Evolutionary conservation across 805 yeast genomes (phyloP).

Genomic region (Brettanomyces nanus): DNA sequence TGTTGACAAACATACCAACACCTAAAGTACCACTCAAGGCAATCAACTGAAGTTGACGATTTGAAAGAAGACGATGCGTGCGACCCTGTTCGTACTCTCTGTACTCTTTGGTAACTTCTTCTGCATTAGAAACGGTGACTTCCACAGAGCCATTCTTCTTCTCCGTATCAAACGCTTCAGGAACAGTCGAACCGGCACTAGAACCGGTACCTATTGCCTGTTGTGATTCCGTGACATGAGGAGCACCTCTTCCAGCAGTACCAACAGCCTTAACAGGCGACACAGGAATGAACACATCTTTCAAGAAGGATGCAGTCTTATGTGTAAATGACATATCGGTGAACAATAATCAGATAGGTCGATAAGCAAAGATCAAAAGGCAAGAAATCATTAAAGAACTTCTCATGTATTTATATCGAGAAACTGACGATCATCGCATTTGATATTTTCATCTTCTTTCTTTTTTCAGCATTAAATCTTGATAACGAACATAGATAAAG

Average conservation of each 20-base stretch:
- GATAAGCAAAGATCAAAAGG: too few relatives aligned
- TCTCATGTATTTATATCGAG: too few relatives aligned
- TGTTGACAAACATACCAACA: conserved; percentile 32
- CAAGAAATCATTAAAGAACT: too few relatives aligned
- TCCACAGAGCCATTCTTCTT: neutral
- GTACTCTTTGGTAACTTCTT: conserved; percentile 1
- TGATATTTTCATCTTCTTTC: too few relatives aligned
- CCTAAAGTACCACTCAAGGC: conserved; percentile 52
- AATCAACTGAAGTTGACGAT: conserved; percentile 46
- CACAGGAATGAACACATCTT: conserved; percentile 9
- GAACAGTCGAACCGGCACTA: neutral
- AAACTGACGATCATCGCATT: too few relatives aligned
- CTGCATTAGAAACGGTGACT: neutral
- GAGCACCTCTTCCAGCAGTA: neutral
- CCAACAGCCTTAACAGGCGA: conserved; percentile 3
- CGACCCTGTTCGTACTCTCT: conserved; percentile 4
- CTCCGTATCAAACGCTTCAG: neutral
- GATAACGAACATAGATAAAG: too few relatives aligned
- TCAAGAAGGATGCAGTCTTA: neutral
- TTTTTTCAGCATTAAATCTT: too few relatives aligned
- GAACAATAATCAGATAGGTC: too few relatives aligned
- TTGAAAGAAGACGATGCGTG: conserved; percentile 30
- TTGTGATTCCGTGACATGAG: neutral
- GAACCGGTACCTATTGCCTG: neutral
- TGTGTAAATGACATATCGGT: neutral